These are phyloP conservation scores for Pseudotulostoma volvatum DNA, from an alignment of 495 filamentous ascomycete species.

Conservation along the genomic window DNA sequence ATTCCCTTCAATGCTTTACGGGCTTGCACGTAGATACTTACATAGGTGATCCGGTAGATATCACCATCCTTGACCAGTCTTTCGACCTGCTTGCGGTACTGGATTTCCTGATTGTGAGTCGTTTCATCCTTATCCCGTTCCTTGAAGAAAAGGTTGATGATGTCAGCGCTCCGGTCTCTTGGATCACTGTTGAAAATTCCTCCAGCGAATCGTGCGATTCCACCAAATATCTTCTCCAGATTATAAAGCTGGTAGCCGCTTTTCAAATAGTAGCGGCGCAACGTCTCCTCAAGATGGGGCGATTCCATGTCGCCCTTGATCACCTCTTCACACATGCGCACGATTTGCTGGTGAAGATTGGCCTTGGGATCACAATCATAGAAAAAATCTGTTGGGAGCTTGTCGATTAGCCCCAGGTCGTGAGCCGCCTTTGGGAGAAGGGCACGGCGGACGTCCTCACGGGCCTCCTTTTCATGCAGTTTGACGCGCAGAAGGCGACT, in stretches of 20 bases:
- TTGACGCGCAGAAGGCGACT: slow-evolving; percentile 71
- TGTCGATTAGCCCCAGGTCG: slow-evolving; percentile 60
- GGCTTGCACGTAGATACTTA: slow-evolving; percentile 32
- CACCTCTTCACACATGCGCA: slow-evolving; percentile 51
- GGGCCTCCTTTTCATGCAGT: slow-evolving; percentile 51
- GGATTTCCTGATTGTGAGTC: slow-evolving; percentile 69
- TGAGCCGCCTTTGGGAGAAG: slow-evolving; percentile 56
- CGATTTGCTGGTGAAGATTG: slow-evolving; percentile 53
- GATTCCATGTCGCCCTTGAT: slow-evolving; percentile 63
- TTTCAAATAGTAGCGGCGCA: slow-evolving; percentile 76
- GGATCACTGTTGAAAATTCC: slow-evolving; percentile 60
- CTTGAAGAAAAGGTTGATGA: slow-evolving; percentile 65
- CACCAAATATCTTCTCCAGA: slow-evolving; percentile 66
- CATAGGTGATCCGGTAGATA: slow-evolving; percentile 69
- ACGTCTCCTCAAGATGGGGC: slow-evolving; percentile 64
- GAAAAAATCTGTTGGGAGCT: slow-evolving; percentile 69
- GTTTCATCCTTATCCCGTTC: slow-evolving; percentile 67
- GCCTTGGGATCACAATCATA: slow-evolving; percentile 42
- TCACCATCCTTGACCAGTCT: slow-evolving; percentile 79
- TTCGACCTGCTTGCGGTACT: slow-evolving; percentile 72
- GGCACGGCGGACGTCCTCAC: slow-evolving; percentile 51
- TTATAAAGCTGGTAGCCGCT: slow-evolving; percentile 83
- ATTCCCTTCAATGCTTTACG: background rate
- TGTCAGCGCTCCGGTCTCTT: slow-evolving; percentile 82
- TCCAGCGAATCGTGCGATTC: slow-evolving; percentile 57